A percentile compares a stretch with the other conserved stretches of the same genome.
These are phyloP conservation scores for Truncatella angustata DNA, from an alignment of 2,329 filamentous ascomycete genomes.

Conservation along the genomic window DNA sequence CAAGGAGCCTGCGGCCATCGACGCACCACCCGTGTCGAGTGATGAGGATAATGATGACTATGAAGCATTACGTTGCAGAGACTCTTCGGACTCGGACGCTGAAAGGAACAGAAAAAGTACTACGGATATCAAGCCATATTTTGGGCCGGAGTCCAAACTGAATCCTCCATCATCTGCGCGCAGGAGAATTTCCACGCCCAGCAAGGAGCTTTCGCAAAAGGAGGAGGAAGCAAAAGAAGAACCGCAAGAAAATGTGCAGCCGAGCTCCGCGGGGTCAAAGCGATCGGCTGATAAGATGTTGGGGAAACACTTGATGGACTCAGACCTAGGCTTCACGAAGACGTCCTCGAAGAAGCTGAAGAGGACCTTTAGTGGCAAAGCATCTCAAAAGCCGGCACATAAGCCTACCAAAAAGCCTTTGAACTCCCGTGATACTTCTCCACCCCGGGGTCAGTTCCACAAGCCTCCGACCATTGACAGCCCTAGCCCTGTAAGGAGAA, in stretches of 20 bases:
- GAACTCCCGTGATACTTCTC: background rate
- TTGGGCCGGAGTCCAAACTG: background rate
- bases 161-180: background rate
- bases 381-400: background rate
- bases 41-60: background rate
- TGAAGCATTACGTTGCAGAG: background rate
- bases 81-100: conserved; percentile 1
- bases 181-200: background rate
- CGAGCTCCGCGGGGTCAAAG: conserved; percentile 2
- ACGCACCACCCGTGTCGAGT: no score
- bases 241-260: background rate
- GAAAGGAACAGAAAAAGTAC: background rate
- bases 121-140: background rate
- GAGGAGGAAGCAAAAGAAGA: background rate
- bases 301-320: background rate
- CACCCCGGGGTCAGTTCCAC: background rate
- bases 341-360: background rate
- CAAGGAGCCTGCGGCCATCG: no score
- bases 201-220: background rate
- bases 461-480: background rate
- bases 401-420: background rate
- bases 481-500: background rate
- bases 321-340: no score
- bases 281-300: background rate
- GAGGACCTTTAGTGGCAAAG: conserved; percentile 8